Base-by-base conservation (phyloP, 352 stramenopile genomes). In the Pelagophyceae sp. region DNA sequence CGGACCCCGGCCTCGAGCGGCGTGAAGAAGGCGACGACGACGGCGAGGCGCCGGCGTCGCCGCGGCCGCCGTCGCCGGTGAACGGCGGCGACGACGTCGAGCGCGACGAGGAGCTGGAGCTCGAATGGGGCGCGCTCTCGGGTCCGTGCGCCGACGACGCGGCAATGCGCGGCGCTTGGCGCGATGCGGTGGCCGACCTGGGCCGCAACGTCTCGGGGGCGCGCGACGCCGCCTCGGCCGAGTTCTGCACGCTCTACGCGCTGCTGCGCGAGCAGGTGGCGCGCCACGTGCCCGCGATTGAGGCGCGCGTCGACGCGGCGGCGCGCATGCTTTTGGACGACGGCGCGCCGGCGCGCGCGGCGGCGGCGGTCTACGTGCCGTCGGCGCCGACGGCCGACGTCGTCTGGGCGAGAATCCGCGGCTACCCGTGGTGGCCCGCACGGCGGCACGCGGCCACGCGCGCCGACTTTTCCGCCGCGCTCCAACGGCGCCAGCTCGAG, bases 401-500 rank as follows among this genome's bases (percentile, higher is more conserved):
- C 27, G 33, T 74, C 35, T 74, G 67, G 67, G 67, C 67, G 11
- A 33, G 67, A 19, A 74, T 74, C 2, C 67, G 67, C 6, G 67
- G 67, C 35, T 74, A 74, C 29, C 67, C 67, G 2, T 74, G 67
- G 67, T 74, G 67, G 67, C 67, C 67, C 67, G 67, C 67, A 1
- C 67, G 37, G 1, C 1, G 3, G 11, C 38, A 74, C 29, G 15
- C 15, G 2, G 20, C 67, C 11, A 60, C 67, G 11, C 1, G 2
- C 11, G 15, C 33, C 2, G 33, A 50, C 2, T 58, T 74, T 37
- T 0, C 17, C 17, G 67, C 51, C 25, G 37, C 67, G 25, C 38
- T 74, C 33, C 15, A 74, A 5, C 20, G 20, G 1, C 19, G 33
- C 15, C 11, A 31, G 1, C 35, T 31, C 17, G 6, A 5, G 11